phyloP scores from a whole-genome alignment of 2,329 filamentous ascomycete genomes.

The Botrytis galanthina region DNA sequence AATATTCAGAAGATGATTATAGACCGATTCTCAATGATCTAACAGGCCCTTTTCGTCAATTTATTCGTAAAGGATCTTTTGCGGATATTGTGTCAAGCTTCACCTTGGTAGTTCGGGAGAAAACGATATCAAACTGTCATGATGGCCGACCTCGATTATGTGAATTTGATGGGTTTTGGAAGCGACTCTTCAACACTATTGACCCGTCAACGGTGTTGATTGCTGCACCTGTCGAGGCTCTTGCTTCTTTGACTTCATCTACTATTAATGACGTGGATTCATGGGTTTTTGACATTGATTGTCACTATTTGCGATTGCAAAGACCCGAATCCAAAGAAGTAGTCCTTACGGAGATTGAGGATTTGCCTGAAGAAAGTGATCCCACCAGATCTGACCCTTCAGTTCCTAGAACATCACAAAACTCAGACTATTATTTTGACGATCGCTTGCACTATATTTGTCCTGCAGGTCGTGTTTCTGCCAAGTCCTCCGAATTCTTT shows the following conservation, averaged over 20 bases:
- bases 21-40: constrained; percentile 24
- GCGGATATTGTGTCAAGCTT: constrained; percentile 46
- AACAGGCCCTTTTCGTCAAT: constrained; percentile 38
- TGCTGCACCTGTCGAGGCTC: constrained; percentile 58
- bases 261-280: constrained; percentile 55
- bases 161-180: constrained; percentile 48
- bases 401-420: background rate
- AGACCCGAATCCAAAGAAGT: constrained; percentile 10
- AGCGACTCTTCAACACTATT: constrained; percentile 51
- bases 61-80: constrained; percentile 40
- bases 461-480: background rate
- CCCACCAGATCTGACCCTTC: background rate
- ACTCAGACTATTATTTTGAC: background rate
- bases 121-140: constrained; percentile 24
- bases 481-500: constrained; percentile 25
- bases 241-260: constrained; percentile 60
- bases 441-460: background rate
- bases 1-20: constrained; percentile 17
- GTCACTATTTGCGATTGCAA: constrained; percentile 57
- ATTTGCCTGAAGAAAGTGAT: background rate
- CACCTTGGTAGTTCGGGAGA: constrained; percentile 44
- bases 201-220: constrained; percentile 55
- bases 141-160: constrained; percentile 19
- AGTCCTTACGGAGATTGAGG: background rate
- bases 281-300: constrained; percentile 62